Base-by-base conservation (phyloP, 2,329 filamentous ascomycete genomes). In the Botryotinia convoluta region DNA sequence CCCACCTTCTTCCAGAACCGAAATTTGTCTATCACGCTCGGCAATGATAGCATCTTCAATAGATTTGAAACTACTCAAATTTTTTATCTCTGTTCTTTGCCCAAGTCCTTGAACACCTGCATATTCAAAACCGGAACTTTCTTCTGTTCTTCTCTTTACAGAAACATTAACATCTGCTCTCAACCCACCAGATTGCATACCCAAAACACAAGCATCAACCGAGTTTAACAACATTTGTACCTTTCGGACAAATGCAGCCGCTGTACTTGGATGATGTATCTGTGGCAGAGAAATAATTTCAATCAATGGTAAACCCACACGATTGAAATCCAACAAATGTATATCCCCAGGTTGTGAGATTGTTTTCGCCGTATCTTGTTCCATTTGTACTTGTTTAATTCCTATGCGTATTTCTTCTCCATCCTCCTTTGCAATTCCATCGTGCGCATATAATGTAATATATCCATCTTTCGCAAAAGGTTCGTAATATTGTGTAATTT, bases 321-420 rank as follows among this genome's bases (percentile, higher is more conserved):
- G 92, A 81, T 98, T 98, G 83, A 98, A 95, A 81, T 99, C 96
- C 39, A 99, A 87, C 81, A 97, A 91, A 76, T 95, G 90, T 8
- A 88, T 88, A 20, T 88, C 90, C 20, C 89, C 90, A 1, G 92
- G 89, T 77, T 95, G 91, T 42, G 93, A 91, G 57, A 95, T 87
- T 0, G 95, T 98, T 83, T 98, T 98, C 77, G 95, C 96, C 0
- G 96, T 98, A 81, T 99, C 96, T 83, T 99, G 96, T 84, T 99
- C 96, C 85, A 99, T 91, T 83, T 99, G 96, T 14, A 99, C 88
- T 82, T 98, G 96, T 82, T 96, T 93, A 80, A 99, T 97, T 44
- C 92, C 91, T 68, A 99, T 87, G 0, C 85, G 86, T 32, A 97
- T 83, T n/a, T 86, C 83, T 29, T 91, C 86, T 0, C 92, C 92